Evolutionary conservation across 805 yeast species (phyloP), one percentile per base, ranked within the genome.

Genomic region (Metschnikowia colocasiae): DNA sequence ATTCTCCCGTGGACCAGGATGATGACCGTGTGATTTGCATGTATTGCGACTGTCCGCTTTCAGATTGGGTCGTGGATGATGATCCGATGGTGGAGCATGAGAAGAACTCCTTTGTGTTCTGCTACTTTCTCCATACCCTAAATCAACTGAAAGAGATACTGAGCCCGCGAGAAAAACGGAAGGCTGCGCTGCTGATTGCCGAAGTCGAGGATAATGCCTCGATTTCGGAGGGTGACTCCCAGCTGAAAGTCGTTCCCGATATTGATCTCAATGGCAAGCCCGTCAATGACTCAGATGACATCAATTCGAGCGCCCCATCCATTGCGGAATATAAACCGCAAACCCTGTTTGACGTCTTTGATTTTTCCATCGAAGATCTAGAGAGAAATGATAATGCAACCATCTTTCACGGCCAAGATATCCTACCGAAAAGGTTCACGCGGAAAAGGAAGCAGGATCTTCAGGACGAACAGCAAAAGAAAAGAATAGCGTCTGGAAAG

Each of bases 41-140:
- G 53, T 59, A 61, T 40, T 62, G 66, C 40, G 65, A 61, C n/a
- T 62, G 64, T 34, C 57, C 64, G 3, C 49, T 62, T 20, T 70
- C 67, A 39, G 61, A 61, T 23, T 85, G 92, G 91, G 86, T 78
- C 48, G 59, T 64, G 1, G 73, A 68, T 2, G 94, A 87, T 62
- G 80, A 77, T 48, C 92, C 91, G 0, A 49, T 74, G 7, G 68
- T 47, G 9, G 89, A 82, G 53, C 94, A 86, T 58, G 57, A 39
- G 52, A 61, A 45, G 15, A 59, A 60, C 36, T 48, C 53, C 3
- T 38, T 52, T 33, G 51, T 43, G 35, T 57, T 54, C 40, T 69
- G 74, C 43, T 64, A 59, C 48, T 65, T 68, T 43, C 51, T 69
- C 8, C 64, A 58, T 1, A 42, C 46, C 5, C 46, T 45, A 9